A percentile compares a stretch with the other conserved stretches of the same genome.
Evolutionary conservation across 1,284 basidiomycete genomes (phyloP).

Genomic region (Malassezia sp.): DNA sequence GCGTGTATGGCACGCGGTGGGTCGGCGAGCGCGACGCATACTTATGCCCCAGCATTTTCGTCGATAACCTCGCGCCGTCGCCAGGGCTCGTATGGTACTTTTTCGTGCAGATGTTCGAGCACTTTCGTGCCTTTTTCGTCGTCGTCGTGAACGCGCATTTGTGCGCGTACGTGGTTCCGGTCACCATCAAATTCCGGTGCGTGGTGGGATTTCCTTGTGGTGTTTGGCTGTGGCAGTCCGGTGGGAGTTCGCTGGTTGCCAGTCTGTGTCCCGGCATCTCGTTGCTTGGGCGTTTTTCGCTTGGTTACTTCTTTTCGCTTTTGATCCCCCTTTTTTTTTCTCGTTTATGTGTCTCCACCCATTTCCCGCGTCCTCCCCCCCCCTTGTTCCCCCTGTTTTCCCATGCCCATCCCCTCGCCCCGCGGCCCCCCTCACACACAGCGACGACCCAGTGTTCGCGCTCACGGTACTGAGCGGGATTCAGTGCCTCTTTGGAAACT

Average conservation of each 20-base stretch:
- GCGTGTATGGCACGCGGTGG: constrained; percentile 50
- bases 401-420: too few species aligned
- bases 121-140: constrained; percentile 88
- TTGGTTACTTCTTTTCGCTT: not conserved
- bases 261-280: too few species aligned
- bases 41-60: constrained; percentile 17
- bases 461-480: constrained; percentile 66
- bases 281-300: constrained; percentile 32
- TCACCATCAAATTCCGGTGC: constrained; percentile 80
- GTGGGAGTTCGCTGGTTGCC: not conserved
- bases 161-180: constrained; percentile 67
- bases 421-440: too few species aligned
- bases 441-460: constrained; percentile 72
- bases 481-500: constrained; percentile 75
- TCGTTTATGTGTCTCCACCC: too few species aligned
- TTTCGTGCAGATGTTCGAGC: constrained; percentile 98
- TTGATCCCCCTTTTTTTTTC: not conserved
- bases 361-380: too few species aligned
- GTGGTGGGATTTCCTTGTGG: constrained; percentile 53
- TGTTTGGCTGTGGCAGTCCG: not conserved
- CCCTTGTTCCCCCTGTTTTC: too few species aligned
- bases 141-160: constrained; percentile 87
- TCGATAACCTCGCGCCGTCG: constrained; percentile 63
- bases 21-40: too few species aligned
- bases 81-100: constrained; percentile 98